Percentiles rank a stretch among this genome's conserved stretches.
phyloP scores from a whole-genome alignment of 768 basidiomycete species.

The Neoboletus magnificus region DNA sequence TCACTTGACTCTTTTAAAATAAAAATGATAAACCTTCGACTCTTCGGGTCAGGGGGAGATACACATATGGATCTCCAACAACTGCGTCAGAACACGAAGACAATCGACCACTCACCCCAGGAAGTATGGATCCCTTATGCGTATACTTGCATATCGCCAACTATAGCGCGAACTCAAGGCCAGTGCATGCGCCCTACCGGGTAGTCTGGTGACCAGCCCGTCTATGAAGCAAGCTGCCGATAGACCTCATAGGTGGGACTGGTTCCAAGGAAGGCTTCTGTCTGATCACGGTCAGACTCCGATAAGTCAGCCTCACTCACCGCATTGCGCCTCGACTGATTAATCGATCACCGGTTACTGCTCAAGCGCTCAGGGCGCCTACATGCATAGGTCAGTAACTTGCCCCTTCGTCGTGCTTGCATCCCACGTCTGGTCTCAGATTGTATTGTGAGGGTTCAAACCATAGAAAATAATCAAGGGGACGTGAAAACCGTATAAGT shows the following conservation, averaged over 20 bases:
- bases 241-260: too few relatives aligned
- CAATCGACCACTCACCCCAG: neutral
- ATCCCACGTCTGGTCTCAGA: neutral
- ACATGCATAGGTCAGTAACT: too few relatives aligned
- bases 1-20: too few relatives aligned
- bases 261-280: neutral
- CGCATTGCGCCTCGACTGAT: neutral
- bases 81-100: neutral
- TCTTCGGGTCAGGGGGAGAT: neutral
- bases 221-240: too few relatives aligned
- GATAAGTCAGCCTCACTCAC: slow-evolving; percentile 2
- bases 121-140: neutral
- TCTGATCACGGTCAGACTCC: neutral
- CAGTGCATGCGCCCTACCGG: too few relatives aligned
- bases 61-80: neutral
- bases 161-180: neutral
- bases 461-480: neutral
- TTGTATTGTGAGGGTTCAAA: neutral
- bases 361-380: too few relatives aligned
- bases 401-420: neutral
- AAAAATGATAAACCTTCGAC: too few relatives aligned
- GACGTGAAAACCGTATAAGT: neutral
- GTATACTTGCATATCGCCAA: neutral
- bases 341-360: neutral
- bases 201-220: too few relatives aligned